Evolutionary conservation across 1,139 yeast species (phyloP).

Genomic region (Protomyces lactucae-debilis): DNA sequence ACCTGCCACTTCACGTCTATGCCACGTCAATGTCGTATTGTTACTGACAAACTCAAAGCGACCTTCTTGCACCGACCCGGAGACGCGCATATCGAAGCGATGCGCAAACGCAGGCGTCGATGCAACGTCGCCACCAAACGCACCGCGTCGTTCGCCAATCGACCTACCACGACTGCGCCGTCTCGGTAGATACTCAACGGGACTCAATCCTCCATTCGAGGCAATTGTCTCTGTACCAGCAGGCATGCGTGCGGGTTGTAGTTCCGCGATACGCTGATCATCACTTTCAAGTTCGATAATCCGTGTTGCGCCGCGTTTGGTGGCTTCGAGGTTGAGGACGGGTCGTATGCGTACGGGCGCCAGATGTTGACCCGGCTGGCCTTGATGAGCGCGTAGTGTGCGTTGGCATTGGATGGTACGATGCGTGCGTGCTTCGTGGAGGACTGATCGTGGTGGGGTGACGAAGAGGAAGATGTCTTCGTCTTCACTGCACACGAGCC

Average conservation of each 20-base stretch:
- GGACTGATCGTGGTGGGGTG: constrained; percentile 12
- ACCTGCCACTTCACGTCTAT: background rate
- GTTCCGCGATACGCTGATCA: constrained; percentile 17
- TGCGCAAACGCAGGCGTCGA: background rate
- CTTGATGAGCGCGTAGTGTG: background rate
- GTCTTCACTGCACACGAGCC: background rate
- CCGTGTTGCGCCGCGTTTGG: constrained; percentile 6
- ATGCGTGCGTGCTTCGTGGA: constrained; percentile 10
- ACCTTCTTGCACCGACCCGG: background rate
- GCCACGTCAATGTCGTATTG: background rate
- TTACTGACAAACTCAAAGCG: background rate
- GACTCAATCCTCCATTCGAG: background rate
- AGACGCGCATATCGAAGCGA: background rate
- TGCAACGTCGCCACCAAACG: background rate
- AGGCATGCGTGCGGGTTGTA: background rate
- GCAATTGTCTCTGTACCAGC: background rate
- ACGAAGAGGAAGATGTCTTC: constrained; percentile 13
- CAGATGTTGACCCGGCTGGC: background rate
- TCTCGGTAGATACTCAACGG: constrained; percentile 2
- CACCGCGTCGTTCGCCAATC: constrained; percentile 11
- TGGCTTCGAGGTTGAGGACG: constrained; percentile 15
- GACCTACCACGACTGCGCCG: constrained; percentile 3
- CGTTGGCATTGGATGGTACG: background rate
- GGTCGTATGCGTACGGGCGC: constrained; percentile 16
- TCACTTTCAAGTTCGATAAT: constrained; percentile 20